A percentile compares a stretch with the other conserved stretches of the same genome.
These are phyloP conservation scores for Pugionium cornutum DNA, from an alignment of 345 rosid species.

Conservation along the genomic window DNA sequence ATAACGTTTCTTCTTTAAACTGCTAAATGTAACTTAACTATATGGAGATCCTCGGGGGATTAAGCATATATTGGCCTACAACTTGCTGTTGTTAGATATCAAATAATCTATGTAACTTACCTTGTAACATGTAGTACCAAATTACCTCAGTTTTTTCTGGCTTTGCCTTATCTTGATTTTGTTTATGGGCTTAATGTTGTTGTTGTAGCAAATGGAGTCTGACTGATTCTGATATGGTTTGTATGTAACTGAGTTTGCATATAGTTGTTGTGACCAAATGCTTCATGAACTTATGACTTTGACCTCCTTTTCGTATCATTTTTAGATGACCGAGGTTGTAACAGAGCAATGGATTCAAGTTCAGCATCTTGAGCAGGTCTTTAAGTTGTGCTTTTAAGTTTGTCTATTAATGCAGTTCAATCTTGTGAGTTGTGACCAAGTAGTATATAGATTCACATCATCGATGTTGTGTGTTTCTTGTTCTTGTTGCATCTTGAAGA, in stretches of 20 bases:
- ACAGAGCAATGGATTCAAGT: conserved; percentile 40
- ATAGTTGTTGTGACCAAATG: conserved; percentile 10
- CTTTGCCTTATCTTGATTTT: conserved; percentile 13
- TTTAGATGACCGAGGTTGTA: conserved; percentile 30
- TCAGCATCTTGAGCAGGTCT: conserved; percentile 43
- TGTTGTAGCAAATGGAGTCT: conserved; percentile 5
- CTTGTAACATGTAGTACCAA: neutral
- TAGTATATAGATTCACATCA: neutral
- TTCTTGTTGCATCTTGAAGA: conserved; percentile 23
- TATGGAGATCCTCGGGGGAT: neutral
- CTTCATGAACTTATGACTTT: conserved; percentile 3
- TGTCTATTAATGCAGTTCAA: neutral
- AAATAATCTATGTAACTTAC: neutral
- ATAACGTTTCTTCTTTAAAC: neutral
- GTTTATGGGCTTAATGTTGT: neutral
- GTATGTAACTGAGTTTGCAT: conserved; percentile 13
- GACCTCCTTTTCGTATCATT: conserved; percentile 1
- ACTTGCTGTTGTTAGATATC: neutral
- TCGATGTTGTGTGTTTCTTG: conserved; percentile 7
- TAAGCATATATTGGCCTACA: conserved; percentile 1
- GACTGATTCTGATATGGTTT: conserved; percentile 2
- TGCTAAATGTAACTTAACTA: neutral
- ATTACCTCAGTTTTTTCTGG: neutral
- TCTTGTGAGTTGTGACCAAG: neutral
- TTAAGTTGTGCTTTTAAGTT: neutral